Base-by-base conservation (phyloP, 2,329 filamentous ascomycete species). In the Diaporthe sp. region DNA sequence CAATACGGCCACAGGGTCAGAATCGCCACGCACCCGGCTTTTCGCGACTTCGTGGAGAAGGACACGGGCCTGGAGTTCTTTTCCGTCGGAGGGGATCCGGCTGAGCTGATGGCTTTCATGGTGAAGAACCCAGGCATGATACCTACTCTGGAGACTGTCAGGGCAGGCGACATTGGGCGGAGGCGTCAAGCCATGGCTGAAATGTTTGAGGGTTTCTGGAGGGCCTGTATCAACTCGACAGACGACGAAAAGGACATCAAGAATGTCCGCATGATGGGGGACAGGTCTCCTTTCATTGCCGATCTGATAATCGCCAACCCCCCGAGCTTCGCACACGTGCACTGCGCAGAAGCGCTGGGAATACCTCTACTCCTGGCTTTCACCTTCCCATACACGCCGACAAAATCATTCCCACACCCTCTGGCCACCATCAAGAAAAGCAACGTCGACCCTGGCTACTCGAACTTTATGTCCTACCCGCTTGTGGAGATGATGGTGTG, bases 241-340 rank as follows among this genome's bases (percentile, higher is more conserved):
- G 93, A 95, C 77, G 92, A 94, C 78, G 91, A 92, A 79, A 89
- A 86, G 31, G 91, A 94, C 80, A 80, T 84, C 1, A 84, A 86
- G 17, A 94, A 93, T 78, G 80, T 90, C 42, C 92, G 91, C 80
- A 91, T 93, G 89, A 91, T 94, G 89, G 90, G 89, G 0, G 83
- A 87, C 9, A 91, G 88, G 77, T 81, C 87, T 22, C 89, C 90
- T 0, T 94, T 94, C 79, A 86, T 94, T 22, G 92, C 92, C 0
- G 92, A 97, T 81, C 93, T 91, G n/a, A 96, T 97, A 79, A 96
- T 97, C 76, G 94, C 94, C 0, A 97, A 97, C 78, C 94, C 94
- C 0, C 94, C 94, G 0, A 93, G 90, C 77, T 95, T 96, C 82
- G 93, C 93, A 0, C 94, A 95, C 80, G 87, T 95, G 1, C 94